These are phyloP conservation scores for Phytophthora sp. DNA, from an alignment of 352 stramenopile species.

Conservation along the genomic window DNA sequence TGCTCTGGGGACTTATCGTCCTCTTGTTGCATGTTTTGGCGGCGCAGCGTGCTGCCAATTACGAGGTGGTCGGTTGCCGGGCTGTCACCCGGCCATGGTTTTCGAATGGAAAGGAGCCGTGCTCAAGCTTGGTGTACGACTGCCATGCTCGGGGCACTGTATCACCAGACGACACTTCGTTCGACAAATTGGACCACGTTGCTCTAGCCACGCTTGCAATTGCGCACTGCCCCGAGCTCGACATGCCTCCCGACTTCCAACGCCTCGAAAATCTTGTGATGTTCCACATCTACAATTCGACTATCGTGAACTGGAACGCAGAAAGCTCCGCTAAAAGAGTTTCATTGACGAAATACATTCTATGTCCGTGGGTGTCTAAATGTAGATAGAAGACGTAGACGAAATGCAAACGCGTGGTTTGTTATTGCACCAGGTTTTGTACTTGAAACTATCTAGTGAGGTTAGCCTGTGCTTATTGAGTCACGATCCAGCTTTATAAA, in stretches of 20 bases:
- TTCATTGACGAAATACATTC: too few species aligned
- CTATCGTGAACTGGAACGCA: slow-evolving; percentile 13
- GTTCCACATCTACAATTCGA: slow-evolving; percentile 19
- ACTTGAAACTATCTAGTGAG: too few species aligned
- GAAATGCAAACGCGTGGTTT: too few species aligned
- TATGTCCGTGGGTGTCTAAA: too few species aligned
- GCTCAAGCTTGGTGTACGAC: slow-evolving; percentile 25
- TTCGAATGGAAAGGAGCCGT: slow-evolving; percentile 27
- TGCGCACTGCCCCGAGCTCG: slow-evolving; percentile 5
- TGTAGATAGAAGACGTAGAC: too few species aligned
- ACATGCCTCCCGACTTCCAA: slow-evolving; percentile 12
- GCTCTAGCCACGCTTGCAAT: slow-evolving; percentile 10
- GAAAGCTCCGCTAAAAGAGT: too few species aligned
- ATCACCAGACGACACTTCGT: slow-evolving; percentile 14
- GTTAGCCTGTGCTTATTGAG: too few species aligned
- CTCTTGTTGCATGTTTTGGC: slow-evolving; percentile 11
- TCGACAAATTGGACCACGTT: slow-evolving; percentile 15
- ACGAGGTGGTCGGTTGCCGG: slow-evolving; percentile 14
- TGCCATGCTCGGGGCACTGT: slow-evolving; percentile 4
- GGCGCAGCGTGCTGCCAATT: slow-evolving; percentile 10
- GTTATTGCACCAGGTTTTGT: too few species aligned
- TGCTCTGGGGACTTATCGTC: slow-evolving; percentile 14
- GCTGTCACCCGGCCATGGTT: slow-evolving; percentile 21
- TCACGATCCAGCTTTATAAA: neutral
- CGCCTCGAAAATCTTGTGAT: slow-evolving; percentile 7